These are phyloP conservation scores for Thelephora ganbajun DNA, from an alignment of 768 basidiomycete species.

Conservation along the genomic window DNA sequence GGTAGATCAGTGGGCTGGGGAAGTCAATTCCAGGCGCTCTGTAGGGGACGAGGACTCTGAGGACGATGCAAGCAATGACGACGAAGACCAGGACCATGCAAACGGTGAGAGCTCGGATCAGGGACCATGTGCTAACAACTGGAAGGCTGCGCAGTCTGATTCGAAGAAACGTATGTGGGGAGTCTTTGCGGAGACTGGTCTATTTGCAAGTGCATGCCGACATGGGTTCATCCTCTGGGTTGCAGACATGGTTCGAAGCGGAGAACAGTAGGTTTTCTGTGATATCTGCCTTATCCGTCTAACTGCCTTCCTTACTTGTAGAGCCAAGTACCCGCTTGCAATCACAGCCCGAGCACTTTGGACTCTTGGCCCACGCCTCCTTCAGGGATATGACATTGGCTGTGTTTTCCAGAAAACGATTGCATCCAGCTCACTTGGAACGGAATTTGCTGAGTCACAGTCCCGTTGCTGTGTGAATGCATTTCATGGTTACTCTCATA, in stretches of 20 bases:
- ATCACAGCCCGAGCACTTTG: conserved; percentile 5
- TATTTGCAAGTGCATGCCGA: conserved; percentile 18
- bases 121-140: conserved; percentile 16
- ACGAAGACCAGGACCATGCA: conserved; percentile 10
- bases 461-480: conserved; percentile 10
- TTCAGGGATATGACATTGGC: conserved; percentile 10
- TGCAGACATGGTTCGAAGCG: conserved; percentile 5
- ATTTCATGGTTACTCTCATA: conserved; percentile 24
- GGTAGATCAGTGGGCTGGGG: conserved; percentile 18
- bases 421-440: conserved; percentile 4
- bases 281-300: background rate
- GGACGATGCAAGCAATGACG: conserved; percentile 1
- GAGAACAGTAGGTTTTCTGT: conserved; percentile 9
- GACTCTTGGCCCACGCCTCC: background rate
- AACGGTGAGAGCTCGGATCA: background rate
- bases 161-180: conserved; percentile 20
- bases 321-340: conserved; percentile 12
- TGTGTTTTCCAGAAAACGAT: conserved; percentile 9
- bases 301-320: background rate
- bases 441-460: background rate
- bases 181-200: conserved; percentile 23
- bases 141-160: conserved; percentile 18
- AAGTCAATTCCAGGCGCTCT: too few relatives aligned
- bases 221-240: conserved; percentile 11
- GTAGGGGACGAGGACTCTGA: too few relatives aligned